phyloP scores from a whole-genome alignment of 208 protist genomes.

The Lotmaria passim region DNA sequence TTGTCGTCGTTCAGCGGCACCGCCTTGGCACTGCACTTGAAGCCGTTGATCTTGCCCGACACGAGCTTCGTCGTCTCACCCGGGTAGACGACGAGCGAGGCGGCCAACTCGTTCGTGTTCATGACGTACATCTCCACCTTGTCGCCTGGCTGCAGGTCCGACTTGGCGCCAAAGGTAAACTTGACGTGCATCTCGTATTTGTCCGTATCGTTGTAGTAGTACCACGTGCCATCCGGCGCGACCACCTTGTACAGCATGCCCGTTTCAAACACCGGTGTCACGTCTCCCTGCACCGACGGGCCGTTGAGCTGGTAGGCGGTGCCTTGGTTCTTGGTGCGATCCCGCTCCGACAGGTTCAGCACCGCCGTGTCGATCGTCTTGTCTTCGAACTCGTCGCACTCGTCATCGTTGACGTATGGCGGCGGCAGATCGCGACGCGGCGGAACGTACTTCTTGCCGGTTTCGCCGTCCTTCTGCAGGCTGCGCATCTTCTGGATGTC shows the following conservation, averaged over 20 bases:
- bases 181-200: slow-evolving; percentile 89
- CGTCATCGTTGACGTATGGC: slow-evolving; percentile 83
- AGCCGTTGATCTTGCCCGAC: slow-evolving; percentile 69
- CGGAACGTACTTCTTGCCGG: slow-evolving; percentile 56
- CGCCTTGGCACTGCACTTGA: slow-evolving; percentile 67
- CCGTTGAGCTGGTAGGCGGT: slow-evolving; percentile 46
- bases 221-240: slow-evolving; percentile 58
- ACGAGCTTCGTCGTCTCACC: slow-evolving; percentile 72
- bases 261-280: slow-evolving; percentile 63
- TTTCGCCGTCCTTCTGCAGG: slow-evolving; percentile 59
- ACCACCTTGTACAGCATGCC: slow-evolving; percentile 81
- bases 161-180: slow-evolving; percentile 73
- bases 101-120: slow-evolving; percentile 62
- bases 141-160: slow-evolving; percentile 61
- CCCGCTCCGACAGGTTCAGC: slow-evolving; percentile 51
- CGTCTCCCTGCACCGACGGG: slow-evolving; percentile 55
- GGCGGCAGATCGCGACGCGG: slow-evolving; percentile 61
- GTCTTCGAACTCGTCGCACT: slow-evolving; percentile 87
- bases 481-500: slow-evolving; percentile 75
- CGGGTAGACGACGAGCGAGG: slow-evolving; percentile 65
- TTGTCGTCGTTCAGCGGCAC: slow-evolving; percentile 63
- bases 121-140: slow-evolving; percentile 63
- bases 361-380: slow-evolving; percentile 63
- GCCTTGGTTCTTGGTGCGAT: slow-evolving; percentile 18
- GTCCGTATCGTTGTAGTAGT: slow-evolving; percentile 87